These are phyloP conservation scores for Arthrinium puccinioides DNA, from an alignment of 2,329 filamentous ascomycete species.

Conservation along the genomic window DNA sequence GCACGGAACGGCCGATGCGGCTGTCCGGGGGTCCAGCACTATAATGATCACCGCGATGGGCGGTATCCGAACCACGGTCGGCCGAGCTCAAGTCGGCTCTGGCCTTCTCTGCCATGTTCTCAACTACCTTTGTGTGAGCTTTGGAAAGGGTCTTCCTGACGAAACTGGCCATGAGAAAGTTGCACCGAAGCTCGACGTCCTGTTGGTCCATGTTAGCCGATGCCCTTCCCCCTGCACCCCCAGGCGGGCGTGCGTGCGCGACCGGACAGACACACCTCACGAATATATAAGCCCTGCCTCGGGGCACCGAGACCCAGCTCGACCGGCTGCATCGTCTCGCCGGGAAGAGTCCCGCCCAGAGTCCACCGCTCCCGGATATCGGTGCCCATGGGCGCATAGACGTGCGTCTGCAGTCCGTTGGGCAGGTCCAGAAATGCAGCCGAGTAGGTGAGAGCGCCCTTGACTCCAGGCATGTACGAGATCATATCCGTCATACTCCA, in stretches of 20 bases:
- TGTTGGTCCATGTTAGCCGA: no score
- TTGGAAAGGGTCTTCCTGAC: slow-evolving; percentile 79
- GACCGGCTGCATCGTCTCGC: slow-evolving; percentile 56
- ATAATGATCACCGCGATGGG: neutral
- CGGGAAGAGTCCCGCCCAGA: slow-evolving; percentile 63
- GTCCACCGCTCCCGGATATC: slow-evolving; percentile 75
- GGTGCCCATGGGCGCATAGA: slow-evolving; percentile 74
- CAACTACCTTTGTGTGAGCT: slow-evolving; percentile 64
- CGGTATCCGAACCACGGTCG: slow-evolving; percentile 6
- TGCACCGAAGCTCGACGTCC: slow-evolving; percentile 78
- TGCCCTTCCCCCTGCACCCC: no score
- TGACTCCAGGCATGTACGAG: slow-evolving; percentile 62
- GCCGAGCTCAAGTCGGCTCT: slow-evolving; percentile 17
- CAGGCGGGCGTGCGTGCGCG: neutral
- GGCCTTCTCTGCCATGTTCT: slow-evolving; percentile 49
- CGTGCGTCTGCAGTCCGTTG: slow-evolving; percentile 71
- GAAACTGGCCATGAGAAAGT: slow-evolving; percentile 66
- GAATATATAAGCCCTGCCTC: slow-evolving; percentile 63
- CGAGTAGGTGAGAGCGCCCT: slow-evolving; percentile 67
- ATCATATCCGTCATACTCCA: slow-evolving; percentile 75
- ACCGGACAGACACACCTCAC: slow-evolving; percentile 39
- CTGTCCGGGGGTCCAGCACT: neutral
- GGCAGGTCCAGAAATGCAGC: slow-evolving; percentile 72
- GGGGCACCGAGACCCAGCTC: slow-evolving; percentile 64
- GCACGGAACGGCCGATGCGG: no score